These are phyloP conservation scores for Bipolaris cookei DNA, from an alignment of 2,329 filamentous ascomycete species.

Conservation along the genomic window DNA sequence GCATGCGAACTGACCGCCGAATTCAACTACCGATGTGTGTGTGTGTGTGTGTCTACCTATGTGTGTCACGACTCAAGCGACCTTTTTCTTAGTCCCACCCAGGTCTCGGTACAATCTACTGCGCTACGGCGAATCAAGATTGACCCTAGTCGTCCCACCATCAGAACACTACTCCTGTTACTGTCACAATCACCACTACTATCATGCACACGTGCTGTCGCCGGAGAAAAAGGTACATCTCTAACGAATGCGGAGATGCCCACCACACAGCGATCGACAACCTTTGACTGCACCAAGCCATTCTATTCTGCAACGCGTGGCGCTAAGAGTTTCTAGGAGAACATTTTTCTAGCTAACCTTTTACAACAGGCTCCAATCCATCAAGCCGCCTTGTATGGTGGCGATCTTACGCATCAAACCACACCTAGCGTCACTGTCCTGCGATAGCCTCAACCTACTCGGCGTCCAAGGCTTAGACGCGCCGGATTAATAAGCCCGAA, in stretches of 20 bases:
- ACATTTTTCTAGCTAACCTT: neutral
- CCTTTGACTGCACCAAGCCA: neutral
- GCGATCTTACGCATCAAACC: neutral
- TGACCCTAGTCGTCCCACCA: neutral
- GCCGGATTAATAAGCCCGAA: neutral
- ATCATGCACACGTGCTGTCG: neutral
- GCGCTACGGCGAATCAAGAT: neutral
- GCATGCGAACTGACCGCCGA: neutral
- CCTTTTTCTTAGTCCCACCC: neutral
- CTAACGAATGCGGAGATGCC: neutral
- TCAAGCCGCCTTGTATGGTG: neutral
- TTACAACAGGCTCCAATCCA: neutral
- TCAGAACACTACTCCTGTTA: neutral
- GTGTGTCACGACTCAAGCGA: neutral
- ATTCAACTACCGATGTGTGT: neutral
- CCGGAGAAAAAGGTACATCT: neutral
- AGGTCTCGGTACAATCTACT: neutral
- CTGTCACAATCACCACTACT: neutral
- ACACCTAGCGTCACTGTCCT: neutral
- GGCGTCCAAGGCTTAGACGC: neutral
- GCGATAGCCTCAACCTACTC: neutral
- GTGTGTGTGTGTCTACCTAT: neutral
- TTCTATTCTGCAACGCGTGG: neutral
- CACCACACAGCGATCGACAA: neutral
- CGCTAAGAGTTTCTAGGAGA: neutral